phyloP scores from a whole-genome alignment of 306 rosid species.

The Prunus mongolica region DNA sequence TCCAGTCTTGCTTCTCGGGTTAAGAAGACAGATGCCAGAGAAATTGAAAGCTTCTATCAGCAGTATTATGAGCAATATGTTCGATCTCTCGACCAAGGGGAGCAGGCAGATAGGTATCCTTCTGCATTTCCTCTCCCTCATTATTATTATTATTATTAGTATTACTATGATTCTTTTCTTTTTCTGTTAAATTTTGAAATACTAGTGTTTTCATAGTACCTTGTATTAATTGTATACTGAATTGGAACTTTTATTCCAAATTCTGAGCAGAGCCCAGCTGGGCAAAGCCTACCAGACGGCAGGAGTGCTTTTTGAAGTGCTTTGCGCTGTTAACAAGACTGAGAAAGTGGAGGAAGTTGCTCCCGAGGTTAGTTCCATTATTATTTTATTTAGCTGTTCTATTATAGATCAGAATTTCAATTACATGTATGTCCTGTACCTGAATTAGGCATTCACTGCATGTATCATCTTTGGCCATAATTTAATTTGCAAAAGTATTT shows the following conservation, averaged over 20 bases:
- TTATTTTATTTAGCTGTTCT: background rate
- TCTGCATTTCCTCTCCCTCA: too few relatives aligned
- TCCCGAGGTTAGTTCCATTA: slow-evolving; percentile 69
- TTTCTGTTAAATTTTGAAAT: background rate
- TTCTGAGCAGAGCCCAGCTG: slow-evolving; percentile 76
- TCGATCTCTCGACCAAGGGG: slow-evolving; percentile 87
- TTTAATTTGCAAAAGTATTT: background rate
- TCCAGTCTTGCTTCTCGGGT: slow-evolving; percentile 65
- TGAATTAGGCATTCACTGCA: background rate
- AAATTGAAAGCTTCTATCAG: slow-evolving; percentile 85
- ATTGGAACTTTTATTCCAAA: background rate
- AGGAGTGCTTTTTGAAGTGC: slow-evolving; percentile 95
- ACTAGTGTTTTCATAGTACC: too few relatives aligned
- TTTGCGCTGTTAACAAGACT: slow-evolving; percentile 90
- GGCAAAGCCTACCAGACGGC: slow-evolving; percentile 94
- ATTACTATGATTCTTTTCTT: background rate
- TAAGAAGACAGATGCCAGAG: slow-evolving; percentile 94
- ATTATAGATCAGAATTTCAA: background rate
- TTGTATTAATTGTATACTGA: background rate
- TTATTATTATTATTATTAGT: too few relatives aligned
- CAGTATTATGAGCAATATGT: slow-evolving; percentile 90
- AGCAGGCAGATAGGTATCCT: slow-evolving; percentile 75
- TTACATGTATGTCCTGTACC: background rate
- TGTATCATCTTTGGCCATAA: background rate
- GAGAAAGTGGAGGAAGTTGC: slow-evolving; percentile 99